Percentiles rank a stretch among this genome's conserved stretches.
Conservation (phyloP, 2,329 filamentous ascomycete genomes). For the Helotiales sp. region DNA sequence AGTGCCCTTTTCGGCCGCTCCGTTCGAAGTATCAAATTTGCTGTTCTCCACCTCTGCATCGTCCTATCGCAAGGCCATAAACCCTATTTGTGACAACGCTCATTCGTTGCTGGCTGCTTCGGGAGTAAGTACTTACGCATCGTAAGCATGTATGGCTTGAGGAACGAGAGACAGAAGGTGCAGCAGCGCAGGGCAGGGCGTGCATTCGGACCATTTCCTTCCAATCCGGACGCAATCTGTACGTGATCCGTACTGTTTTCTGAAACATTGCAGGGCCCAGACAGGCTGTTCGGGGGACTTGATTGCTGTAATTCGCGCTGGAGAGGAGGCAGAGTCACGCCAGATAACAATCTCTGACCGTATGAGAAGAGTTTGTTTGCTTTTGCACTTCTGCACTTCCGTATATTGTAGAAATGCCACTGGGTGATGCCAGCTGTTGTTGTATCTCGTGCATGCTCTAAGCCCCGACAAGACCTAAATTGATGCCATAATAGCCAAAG, state of each 20-base stretch:
- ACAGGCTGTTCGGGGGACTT: neutral
- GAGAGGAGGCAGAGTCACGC: neutral
- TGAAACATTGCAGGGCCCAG: constrained; percentile 4
- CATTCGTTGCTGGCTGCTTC: constrained; percentile 2
- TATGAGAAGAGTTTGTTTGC: neutral
- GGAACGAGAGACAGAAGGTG: neutral
- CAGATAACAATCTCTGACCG: neutral
- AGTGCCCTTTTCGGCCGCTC: constrained; percentile 27
- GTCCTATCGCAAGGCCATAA: constrained; percentile 7
- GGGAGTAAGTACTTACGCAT: neutral
- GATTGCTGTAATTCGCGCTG: neutral
- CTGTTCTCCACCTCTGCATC: constrained; percentile 2
- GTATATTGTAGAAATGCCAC: neutral
- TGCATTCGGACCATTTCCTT: neutral
- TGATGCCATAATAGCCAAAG: constrained; percentile 6
- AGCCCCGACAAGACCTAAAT: constrained; percentile 9
- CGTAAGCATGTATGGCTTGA: neutral
- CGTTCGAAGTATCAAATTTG: constrained; percentile 13
- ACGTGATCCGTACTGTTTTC: neutral
- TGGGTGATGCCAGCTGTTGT: constrained; percentile 12
- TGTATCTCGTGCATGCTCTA: constrained; percentile 19
- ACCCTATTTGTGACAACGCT: neutral
- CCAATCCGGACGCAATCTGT: neutral
- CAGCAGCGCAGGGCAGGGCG: neutral
- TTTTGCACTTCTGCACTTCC: constrained; percentile 13